phyloP scores from a whole-genome alignment of 106 monocot genomes.

The Gastrodia elata region DNA sequence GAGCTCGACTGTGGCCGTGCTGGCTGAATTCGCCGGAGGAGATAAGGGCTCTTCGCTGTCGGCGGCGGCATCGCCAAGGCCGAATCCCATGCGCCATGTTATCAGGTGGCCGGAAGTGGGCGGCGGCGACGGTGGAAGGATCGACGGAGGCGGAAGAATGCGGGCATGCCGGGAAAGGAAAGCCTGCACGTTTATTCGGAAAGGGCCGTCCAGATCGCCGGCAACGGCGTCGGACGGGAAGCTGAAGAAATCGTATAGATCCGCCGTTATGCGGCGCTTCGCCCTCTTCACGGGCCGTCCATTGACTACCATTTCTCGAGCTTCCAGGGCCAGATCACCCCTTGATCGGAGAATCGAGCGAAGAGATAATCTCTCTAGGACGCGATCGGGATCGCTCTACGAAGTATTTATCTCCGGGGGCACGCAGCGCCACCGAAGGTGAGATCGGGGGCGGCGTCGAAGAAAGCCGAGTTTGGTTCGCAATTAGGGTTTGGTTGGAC shows the following conservation, averaged over 20 bases:
- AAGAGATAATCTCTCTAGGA: not conserved
- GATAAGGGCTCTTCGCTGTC: not conserved
- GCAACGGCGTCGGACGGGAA: slow-evolving; percentile 22
- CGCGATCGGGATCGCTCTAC: not conserved
- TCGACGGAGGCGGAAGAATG: slow-evolving; percentile 25
- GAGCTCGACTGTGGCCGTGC: slow-evolving; percentile 40
- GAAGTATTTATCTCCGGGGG: not conserved
- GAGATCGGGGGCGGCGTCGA: not conserved
- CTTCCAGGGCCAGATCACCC: slow-evolving; percentile 10
- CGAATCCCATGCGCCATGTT: slow-evolving; percentile 57
- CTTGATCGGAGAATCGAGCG: not conserved
- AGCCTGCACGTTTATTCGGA: slow-evolving; percentile 44
- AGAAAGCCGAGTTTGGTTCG: not conserved
- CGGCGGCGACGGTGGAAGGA: slow-evolving; percentile 19
- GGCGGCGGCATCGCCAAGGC: slow-evolving; percentile 4
- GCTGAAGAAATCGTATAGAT: slow-evolving; percentile 45
- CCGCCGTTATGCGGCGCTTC: slow-evolving; percentile 51
- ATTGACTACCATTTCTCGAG: slow-evolving; percentile 49
- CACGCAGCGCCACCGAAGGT: not conserved
- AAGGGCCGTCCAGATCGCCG: slow-evolving; percentile 34
- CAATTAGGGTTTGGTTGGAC: slow-evolving; percentile 7
- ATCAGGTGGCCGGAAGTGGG: slow-evolving; percentile 19
- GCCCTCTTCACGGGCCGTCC: slow-evolving; percentile 66
- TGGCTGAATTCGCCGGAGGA: not conserved
- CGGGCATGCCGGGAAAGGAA: slow-evolving; percentile 50